These are phyloP conservation scores for Achaetomiella virescens DNA, from an alignment of 495 filamentous ascomycete species.

Conservation along the genomic window DNA sequence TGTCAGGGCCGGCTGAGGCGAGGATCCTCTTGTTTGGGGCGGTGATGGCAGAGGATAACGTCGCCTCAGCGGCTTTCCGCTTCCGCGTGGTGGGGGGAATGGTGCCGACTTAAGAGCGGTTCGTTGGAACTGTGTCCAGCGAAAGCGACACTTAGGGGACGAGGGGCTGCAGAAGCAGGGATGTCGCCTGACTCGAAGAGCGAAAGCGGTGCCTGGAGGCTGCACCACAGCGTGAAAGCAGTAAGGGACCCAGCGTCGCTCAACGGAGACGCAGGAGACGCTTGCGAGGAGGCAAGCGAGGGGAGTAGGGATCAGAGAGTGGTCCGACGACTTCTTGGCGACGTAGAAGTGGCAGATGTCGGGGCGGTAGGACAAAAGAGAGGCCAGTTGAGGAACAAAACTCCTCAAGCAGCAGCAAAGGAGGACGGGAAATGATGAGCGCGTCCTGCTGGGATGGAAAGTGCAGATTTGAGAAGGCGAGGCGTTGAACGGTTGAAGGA, in stretches of 20 bases:
- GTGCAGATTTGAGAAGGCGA: constrained; percentile 1
- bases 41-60: constrained; percentile 42
- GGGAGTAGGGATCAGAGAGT: background rate
- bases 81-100: constrained; percentile 69
- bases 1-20: constrained; percentile 42
- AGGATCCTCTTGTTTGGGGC: constrained; percentile 48
- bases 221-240: too few species aligned
- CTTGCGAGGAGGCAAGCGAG: background rate
- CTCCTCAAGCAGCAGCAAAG: background rate
- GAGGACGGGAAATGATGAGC: background rate
- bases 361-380: background rate
- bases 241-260: too few species aligned
- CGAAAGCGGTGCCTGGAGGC: background rate
- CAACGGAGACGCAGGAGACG: background rate
- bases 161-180: background rate
- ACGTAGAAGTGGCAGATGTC: background rate
- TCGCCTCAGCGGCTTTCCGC: constrained; percentile 84
- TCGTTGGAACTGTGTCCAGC: constrained; percentile 1
- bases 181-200: background rate
- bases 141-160: constrained; percentile 10
- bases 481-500: constrained; percentile 6
- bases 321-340: background rate
- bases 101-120: constrained; percentile 36
- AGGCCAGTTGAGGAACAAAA: background rate
- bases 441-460: background rate